Percentiles rank a stretch among this genome's conserved stretches.
phyloP scores from a whole-genome alignment of 805 yeast genomes.

The Pichia exigua region DNA sequence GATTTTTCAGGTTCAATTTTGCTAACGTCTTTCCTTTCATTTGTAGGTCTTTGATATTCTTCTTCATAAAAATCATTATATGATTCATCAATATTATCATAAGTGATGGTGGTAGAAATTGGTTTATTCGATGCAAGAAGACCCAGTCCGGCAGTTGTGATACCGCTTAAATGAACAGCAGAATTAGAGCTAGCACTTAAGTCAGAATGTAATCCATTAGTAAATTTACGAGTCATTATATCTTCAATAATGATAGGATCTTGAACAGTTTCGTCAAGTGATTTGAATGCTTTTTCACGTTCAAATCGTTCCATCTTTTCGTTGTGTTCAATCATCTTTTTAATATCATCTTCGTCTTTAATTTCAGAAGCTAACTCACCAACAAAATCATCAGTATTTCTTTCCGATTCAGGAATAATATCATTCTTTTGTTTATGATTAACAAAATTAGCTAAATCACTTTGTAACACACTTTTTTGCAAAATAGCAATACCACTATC shows the following conservation, averaged over 20 bases:
- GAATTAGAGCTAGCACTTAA: neutral
- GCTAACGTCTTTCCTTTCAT: neutral
- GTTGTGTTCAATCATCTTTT: conserved; percentile 17
- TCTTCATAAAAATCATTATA: conserved; percentile 1
- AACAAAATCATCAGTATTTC: conserved; percentile 13
- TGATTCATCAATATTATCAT: conserved; percentile 2
- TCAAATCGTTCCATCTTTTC: conserved; percentile 32
- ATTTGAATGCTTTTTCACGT: conserved; percentile 19
- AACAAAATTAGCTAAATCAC: neutral
- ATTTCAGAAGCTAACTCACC: conserved; percentile 34
- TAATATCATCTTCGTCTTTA: conserved; percentile 15
- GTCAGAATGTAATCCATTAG: neutral
- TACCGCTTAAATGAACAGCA: neutral
- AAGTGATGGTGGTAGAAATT: neutral
- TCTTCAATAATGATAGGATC: conserved; percentile 11
- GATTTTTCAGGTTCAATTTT: neutral
- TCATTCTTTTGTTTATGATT: neutral
- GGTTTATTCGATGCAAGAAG: neutral
- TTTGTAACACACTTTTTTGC: neutral
- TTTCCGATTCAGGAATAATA: neutral
- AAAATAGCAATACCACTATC: neutral
- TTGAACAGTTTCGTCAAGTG: conserved; percentile 7
- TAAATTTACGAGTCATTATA: conserved; percentile 2
- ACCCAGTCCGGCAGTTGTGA: neutral
- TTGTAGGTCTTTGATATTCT: neutral